These are phyloP conservation scores for Globisporangium irregulare DNA, from an alignment of 352 stramenopile genomes.

Conservation along the genomic window DNA sequence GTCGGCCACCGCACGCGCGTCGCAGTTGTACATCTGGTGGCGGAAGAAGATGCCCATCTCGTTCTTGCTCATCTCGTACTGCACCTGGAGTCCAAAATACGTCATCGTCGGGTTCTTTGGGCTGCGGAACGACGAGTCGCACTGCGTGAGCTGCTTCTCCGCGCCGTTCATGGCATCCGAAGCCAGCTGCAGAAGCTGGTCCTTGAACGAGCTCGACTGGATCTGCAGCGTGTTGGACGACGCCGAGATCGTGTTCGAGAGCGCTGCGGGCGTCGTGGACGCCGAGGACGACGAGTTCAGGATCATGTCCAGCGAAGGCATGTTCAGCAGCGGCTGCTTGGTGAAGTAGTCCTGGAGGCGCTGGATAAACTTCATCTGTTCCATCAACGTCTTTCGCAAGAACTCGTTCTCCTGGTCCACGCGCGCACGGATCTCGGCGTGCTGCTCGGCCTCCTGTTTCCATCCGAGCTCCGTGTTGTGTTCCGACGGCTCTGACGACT, in stretches of 20 bases:
- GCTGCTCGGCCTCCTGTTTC: slow-evolving; percentile 88
- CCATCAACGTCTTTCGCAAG: slow-evolving; percentile 85
- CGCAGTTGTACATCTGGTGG: slow-evolving; percentile 80
- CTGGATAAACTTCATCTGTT: slow-evolving; percentile 92
- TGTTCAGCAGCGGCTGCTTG: slow-evolving; percentile 88
- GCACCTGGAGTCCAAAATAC: slow-evolving; percentile 85
- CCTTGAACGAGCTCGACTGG: slow-evolving; percentile 75
- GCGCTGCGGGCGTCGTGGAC: slow-evolving; percentile 47
- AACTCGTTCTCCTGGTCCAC: slow-evolving; percentile 91
- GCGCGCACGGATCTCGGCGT: slow-evolving; percentile 82
- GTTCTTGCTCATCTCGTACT: slow-evolving; percentile 87
- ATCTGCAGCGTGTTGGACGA: slow-evolving; percentile 63
- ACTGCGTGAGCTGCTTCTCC: slow-evolving; percentile 68
- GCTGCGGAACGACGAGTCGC: slow-evolving; percentile 72
- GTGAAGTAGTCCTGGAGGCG: slow-evolving; percentile 89
- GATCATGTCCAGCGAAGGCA: slow-evolving; percentile 84
- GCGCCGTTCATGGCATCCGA: slow-evolving; percentile 54
- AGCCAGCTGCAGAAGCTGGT: slow-evolving; percentile 65
- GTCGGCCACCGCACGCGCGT: slow-evolving; percentile 60
- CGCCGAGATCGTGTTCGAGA: slow-evolving; percentile 68
- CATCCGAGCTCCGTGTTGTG: slow-evolving; percentile 87
- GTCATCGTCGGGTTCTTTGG: slow-evolving; percentile 87
- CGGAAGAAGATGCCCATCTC: slow-evolving; percentile 87
- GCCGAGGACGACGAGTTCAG: slow-evolving; percentile 72
- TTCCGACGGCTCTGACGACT: slow-evolving; percentile 85